Conservation (phyloP, 805 yeast genomes). For the Candida alai region DNA sequence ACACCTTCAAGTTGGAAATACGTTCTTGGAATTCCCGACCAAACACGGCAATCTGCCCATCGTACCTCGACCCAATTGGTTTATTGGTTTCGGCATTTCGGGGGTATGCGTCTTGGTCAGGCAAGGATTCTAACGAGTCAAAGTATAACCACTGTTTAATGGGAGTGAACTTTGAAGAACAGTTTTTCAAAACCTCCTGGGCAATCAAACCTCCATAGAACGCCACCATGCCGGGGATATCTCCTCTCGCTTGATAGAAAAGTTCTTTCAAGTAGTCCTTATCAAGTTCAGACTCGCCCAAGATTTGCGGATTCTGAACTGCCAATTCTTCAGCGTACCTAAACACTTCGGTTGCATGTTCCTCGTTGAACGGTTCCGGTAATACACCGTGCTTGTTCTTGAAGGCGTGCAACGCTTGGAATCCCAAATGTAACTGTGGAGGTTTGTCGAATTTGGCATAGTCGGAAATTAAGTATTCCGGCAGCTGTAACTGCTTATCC, state of each 20-base stretch:
- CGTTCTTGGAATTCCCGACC: slow-evolving; percentile 74
- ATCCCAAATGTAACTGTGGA: slow-evolving; percentile 83
- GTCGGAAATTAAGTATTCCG: slow-evolving; percentile 80
- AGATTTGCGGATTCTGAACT: slow-evolving; percentile 50
- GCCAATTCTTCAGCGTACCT: slow-evolving; percentile 58
- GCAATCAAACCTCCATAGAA: slow-evolving; percentile 93
- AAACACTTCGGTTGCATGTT: slow-evolving; percentile 68
- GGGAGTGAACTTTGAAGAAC: slow-evolving; percentile 94
- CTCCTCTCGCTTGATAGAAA: slow-evolving; percentile 86
- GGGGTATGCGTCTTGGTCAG: slow-evolving; percentile 51
- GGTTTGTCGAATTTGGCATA: slow-evolving; percentile 95
- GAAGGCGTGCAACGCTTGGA: slow-evolving; percentile 83
- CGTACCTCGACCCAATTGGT: slow-evolving; percentile 82
- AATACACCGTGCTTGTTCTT: slow-evolving; percentile 57
- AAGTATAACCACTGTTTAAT: slow-evolving; percentile 88
- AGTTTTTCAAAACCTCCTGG: slow-evolving; percentile 93
- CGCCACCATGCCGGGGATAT: slow-evolving; percentile 84
- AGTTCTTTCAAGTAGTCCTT: slow-evolving; percentile 66
- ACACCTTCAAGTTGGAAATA: slow-evolving; percentile 74
- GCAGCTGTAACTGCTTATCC: slow-evolving; percentile 60
- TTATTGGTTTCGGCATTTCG: slow-evolving; percentile 70
- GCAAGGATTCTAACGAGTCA: slow-evolving; percentile 90
- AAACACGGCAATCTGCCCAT: slow-evolving; percentile 92
- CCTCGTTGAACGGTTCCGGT: slow-evolving; percentile 73
- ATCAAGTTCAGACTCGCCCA: slow-evolving; percentile 58